A percentile compares a stretch with the other conserved stretches of the same genome.
These are phyloP conservation scores for Collybiopsis confluens DNA, from an alignment of 768 basidiomycete genomes.

Conservation along the genomic window DNA sequence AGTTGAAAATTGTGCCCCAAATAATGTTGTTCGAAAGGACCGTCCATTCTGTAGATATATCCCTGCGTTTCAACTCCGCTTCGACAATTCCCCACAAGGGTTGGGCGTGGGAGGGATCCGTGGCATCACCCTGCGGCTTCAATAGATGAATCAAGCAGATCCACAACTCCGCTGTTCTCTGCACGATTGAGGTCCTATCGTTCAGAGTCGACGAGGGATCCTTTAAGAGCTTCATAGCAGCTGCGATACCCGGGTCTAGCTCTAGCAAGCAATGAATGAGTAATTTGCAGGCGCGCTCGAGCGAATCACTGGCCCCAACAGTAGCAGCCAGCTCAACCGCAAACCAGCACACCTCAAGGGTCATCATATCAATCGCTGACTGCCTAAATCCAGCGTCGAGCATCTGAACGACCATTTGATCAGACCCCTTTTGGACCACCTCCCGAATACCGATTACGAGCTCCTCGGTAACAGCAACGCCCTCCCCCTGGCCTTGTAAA, in stretches of 20 bases:
- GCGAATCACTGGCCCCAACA: background rate
- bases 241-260: slow-evolving; percentile 2
- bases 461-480: slow-evolving; percentile 24
- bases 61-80: slow-evolving; percentile 23
- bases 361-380: slow-evolving; percentile 30
- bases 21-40: slow-evolving; percentile 55
- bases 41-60: slow-evolving; percentile 22
- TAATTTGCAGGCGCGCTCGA: background rate
- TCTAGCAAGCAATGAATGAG: slow-evolving; percentile 3
- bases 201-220: background rate
- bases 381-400: slow-evolving; percentile 28
- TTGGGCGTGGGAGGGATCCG: background rate
- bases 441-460: slow-evolving; percentile 18
- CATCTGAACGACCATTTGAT: slow-evolving; percentile 33
- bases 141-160: slow-evolving; percentile 44
- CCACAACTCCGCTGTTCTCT: slow-evolving; percentile 46
- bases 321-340: slow-evolving; percentile 48
- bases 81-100: slow-evolving; percentile 43
- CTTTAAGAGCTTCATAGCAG: slow-evolving; percentile 3
- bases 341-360: slow-evolving; percentile 58
- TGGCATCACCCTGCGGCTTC: background rate
- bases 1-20: slow-evolving; percentile 67
- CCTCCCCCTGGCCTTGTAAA: slow-evolving; percentile 25
- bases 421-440: slow-evolving; percentile 31
- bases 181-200: slow-evolving; percentile 4